A percentile compares a stretch with the other conserved stretches of the same genome.
Evolutionary conservation across 1,284 basidiomycete species (phyloP).

Genomic region (Polyporus tsugae): DNA sequence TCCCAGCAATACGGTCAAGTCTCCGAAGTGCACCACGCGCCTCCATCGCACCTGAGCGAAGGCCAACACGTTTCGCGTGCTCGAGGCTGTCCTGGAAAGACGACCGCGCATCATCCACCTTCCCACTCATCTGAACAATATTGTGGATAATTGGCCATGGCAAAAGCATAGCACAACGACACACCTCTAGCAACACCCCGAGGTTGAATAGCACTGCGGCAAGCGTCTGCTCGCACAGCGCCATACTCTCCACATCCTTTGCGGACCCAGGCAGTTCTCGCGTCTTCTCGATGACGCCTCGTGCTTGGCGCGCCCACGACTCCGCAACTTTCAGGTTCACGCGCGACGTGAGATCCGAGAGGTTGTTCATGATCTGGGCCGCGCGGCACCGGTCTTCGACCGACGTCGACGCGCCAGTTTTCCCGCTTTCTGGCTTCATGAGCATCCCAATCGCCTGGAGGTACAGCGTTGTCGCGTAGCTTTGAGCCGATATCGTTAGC

Average conservation of each 20-base stretch:
- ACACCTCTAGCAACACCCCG: conserved; percentile 57
- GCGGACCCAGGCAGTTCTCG: conserved; percentile 34
- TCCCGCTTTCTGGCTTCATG: conserved; percentile 55
- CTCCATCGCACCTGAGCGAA: conserved; percentile 59
- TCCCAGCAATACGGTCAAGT: conserved; percentile 37
- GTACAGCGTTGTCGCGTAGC: conserved; percentile 72
- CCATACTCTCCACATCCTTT: conserved; percentile 36
- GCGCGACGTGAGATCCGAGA: conserved; percentile 66
- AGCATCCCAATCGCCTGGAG: conserved; percentile 72
- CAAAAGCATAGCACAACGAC: not conserved
- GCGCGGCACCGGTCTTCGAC: conserved; percentile 68
- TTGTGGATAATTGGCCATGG: not conserved
- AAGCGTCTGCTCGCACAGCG: conserved; percentile 63
- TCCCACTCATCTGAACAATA: conserved; percentile 56
- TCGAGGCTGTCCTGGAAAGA: conserved; percentile 56
- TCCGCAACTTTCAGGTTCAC: conserved; percentile 62
- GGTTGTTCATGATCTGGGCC: conserved; percentile 76
- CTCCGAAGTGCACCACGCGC: conserved; percentile 56
- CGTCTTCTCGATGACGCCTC: conserved; percentile 55
- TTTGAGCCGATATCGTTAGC: conserved; percentile 36
- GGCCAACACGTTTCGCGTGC: conserved; percentile 57
- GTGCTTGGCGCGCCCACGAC: conserved; percentile 64
- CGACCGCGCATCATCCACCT: conserved; percentile 52
- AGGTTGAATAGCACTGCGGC: conserved; percentile 71
- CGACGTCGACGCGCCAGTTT: conserved; percentile 40